Evolutionary conservation across 164 flowering plant species (phyloP).

Genomic region (Tetrastigma voinierianum): DNA sequence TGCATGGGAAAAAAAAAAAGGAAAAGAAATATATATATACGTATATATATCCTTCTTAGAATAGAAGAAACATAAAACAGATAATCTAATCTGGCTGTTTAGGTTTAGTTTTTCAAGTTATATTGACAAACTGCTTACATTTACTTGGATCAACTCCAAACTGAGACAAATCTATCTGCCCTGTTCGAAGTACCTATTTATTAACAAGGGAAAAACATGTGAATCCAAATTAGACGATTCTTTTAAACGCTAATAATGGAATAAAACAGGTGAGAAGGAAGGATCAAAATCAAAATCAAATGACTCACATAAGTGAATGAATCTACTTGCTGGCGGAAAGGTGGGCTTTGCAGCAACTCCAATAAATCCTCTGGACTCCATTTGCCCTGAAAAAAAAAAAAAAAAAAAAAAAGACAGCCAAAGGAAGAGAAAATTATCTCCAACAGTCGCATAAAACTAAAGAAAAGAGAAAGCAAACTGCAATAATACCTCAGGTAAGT

Average conservation of each 20-base stretch:
- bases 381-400: slow-evolving; percentile 55
- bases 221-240: neutral
- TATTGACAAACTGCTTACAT: slow-evolving; percentile 63
- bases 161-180: slow-evolving; percentile 91
- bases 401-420: neutral
- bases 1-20: slow-evolving; percentile 39
- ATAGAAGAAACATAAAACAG: too few species aligned
- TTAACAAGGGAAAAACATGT: neutral
- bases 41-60: too few species aligned
- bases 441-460: slow-evolving; percentile 9
- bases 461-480: too few species aligned
- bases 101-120: neutral
- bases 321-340: slow-evolving; percentile 94
- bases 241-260: neutral
- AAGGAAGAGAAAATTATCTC: neutral
- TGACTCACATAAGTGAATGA: slow-evolving; percentile 85
- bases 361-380: slow-evolving; percentile 71
- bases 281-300: too few species aligned
- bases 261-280: neutral
- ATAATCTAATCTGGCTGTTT: too few species aligned
- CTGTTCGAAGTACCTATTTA: slow-evolving; percentile 83
- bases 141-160: slow-evolving; percentile 96
- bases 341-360: slow-evolving; percentile 90
- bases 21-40: too few species aligned
- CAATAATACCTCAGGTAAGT: slow-evolving; percentile 80